Base-by-base conservation (phyloP, 139 green algal species). In the Chlorella vulgaris region DNA sequence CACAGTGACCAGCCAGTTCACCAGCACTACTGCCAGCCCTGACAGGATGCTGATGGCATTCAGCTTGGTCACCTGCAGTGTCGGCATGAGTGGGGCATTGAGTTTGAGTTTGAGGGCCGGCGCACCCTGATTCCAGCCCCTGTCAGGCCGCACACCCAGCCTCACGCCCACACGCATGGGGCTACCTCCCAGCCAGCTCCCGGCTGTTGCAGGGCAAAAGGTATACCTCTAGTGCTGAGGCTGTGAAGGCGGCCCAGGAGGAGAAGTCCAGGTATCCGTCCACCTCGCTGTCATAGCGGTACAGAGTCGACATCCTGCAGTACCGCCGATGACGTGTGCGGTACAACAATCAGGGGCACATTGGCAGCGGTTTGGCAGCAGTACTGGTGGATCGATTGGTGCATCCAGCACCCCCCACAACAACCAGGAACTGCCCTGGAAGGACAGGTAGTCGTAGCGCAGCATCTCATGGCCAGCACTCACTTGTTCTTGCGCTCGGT, bases 1-100 rank as follows among this genome's bases (percentile, higher is more conserved):
- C 55, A 83, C 2, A 1, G 80, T 86, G 67, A 88, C 76, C 79
- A 58, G 53, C 39, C 50, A 77, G 73, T 88, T 88, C 63, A 88
- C 65, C 47, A 69, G n/a, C 26, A 88, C 84, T 42, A 88, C 74
- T 36, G 74, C 70, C 40, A 88, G 33, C 19, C 84, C 80, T 15
- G 79, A 70, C 47, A 86, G 53, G 10, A 79, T 79, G 73, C 51
- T 69, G 53, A 79, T 79, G 53, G 73, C 73, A 35, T 79, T 79
- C 73, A 79, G 53, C 73, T 79, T 79, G 53, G 73, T 79, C 18
- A 79, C 73, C 73, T 79, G 73, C 8, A 0, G 33, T 5, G 7
- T 24, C 13, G 10, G 47, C 15, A 58, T 58, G 47, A 58, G 47
- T n/a, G n/a, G n/a, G n/a, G n/a, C n/a, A n/a, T n/a, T n/a, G n/a